Evolutionary conservation across 2,329 filamentous ascomycete species (phyloP), one percentile per base, ranked within the genome.

Genomic region (Huntiella abstrusa): DNA sequence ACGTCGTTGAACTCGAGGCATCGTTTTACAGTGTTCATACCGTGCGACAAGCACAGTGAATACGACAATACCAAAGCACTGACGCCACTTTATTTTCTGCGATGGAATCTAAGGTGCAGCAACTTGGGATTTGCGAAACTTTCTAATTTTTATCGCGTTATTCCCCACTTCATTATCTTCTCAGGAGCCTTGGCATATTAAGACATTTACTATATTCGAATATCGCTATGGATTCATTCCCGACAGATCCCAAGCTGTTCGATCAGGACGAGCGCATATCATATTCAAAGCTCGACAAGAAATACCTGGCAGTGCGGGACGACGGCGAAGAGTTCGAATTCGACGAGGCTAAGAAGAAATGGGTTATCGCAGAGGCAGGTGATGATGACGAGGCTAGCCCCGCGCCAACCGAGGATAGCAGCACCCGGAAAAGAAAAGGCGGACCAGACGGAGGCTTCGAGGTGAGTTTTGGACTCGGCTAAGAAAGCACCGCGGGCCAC

Each of bases 311-410:
- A 5, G 86, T 93, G 51, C 80, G 83, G 48, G 83, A 86, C 41
- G 78, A 91, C 58, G 85, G 84, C 45, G 73, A 76, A 51, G 87
- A 94, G 60, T 93, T 80, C 64, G 82, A 87, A 59, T 95, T 80
- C 64, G 78, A 92, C 60, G 63, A 71, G 43, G 69, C 68, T 43
- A 63, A 77, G 54, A 78, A 75, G 63, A 73, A 75, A 62, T 95
- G 87, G 87, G 70, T 85, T 46, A 79, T 77, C 53, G 40, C 41
- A 17, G 41, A 50, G 10, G 67, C 74, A 11, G 65, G 67, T n/a
- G 65, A 70, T 22, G 46, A 51, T 4, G 41, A 45, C 19, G 45
- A 43, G 16, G 33, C 17, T 43, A n/a, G n/a, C 15, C 15, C 11
- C 28, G 12, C 22, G 22, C 22, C 22, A 28, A 28, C 39, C 15